phyloP scores from a whole-genome alignment of 257 asterid species.

The Solanum etuberosum region DNA sequence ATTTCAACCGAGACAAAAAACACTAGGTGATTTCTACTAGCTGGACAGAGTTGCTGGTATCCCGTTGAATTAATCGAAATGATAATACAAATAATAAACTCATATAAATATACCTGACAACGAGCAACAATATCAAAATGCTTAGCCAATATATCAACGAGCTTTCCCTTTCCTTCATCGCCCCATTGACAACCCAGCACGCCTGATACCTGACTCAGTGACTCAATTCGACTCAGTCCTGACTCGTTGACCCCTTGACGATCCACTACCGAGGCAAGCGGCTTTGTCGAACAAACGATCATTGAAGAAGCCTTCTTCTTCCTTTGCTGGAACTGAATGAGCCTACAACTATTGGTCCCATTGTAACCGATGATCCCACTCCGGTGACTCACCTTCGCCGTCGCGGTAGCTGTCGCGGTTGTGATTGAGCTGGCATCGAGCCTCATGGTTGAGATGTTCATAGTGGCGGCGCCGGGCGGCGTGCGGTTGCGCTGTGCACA shows the following conservation, averaged over 20 bases:
- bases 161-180: constrained; percentile 97
- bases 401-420: neutral
- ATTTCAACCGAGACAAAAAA: neutral
- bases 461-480: constrained; percentile 3
- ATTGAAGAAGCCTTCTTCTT: constrained; percentile 2
- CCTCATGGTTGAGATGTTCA: constrained; percentile 29
- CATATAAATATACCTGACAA: constrained; percentile 57
- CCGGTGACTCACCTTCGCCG: constrained; percentile 2
- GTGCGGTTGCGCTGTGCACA: neutral
- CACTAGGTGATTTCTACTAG: neutral
- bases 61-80: neutral
- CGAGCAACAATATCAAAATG: constrained; percentile 94
- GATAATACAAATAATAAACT: neutral
- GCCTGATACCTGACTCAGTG: constrained; percentile 90
- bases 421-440: constrained; percentile 17
- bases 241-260: constrained; percentile 19
- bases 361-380: constrained; percentile 2
- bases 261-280: constrained; percentile 5
- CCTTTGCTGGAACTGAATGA: neutral
- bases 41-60: neutral
- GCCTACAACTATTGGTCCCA: constrained; percentile 5
- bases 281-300: constrained; percentile 21
- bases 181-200: constrained; percentile 98
- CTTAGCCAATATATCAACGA: constrained; percentile 79
- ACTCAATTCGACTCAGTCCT: constrained; percentile 42